These are phyloP conservation scores for Yamadazyma ubonensis DNA, from an alignment of 805 yeast species.

Conservation along the genomic window DNA sequence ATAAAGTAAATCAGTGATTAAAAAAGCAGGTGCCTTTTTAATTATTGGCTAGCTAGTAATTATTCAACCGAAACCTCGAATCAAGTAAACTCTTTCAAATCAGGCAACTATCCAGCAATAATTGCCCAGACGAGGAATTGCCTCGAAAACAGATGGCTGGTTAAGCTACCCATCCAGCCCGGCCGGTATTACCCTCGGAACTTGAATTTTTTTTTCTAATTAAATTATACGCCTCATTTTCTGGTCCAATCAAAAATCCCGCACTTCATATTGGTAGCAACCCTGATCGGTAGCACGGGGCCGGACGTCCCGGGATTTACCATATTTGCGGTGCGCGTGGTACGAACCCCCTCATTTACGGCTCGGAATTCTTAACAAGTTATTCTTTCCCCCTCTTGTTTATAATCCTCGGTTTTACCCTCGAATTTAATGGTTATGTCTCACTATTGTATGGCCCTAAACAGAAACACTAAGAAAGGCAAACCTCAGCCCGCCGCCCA, in stretches of 20 bases:
- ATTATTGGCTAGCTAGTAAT: too few relatives aligned
- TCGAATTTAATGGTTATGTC: slow-evolving; percentile 7
- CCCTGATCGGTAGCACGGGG: too few relatives aligned
- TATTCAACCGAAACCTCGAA: too few relatives aligned
- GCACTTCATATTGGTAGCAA: not conserved
- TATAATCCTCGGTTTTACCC: slow-evolving; percentile 4
- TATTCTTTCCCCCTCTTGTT: not conserved
- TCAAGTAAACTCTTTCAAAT: too few relatives aligned
- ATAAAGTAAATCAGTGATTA: not conserved
- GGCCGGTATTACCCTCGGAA: slow-evolving; percentile 10
- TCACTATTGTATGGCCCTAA: slow-evolving; percentile 11
- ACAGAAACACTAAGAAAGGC: slow-evolving; percentile 5
- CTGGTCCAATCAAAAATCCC: too few relatives aligned
- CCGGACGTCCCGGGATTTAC: too few relatives aligned
- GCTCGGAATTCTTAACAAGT: too few relatives aligned
- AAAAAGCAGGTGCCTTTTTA: too few relatives aligned
- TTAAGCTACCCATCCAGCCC: not conserved
- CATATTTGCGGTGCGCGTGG: too few relatives aligned
- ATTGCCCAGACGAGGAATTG: not conserved
- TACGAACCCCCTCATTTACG: too few relatives aligned
- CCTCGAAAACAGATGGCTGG: slow-evolving; percentile 12
- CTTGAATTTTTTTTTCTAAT: too few relatives aligned
- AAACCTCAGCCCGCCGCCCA: slow-evolving; percentile 8
- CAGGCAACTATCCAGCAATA: slow-evolving; percentile 4
- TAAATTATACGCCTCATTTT: not conserved